A percentile compares a stretch with the other conserved stretches of the same genome.
phyloP scores from a whole-genome alignment of 768 basidiomycete species.

The Boletus coccyginus region DNA sequence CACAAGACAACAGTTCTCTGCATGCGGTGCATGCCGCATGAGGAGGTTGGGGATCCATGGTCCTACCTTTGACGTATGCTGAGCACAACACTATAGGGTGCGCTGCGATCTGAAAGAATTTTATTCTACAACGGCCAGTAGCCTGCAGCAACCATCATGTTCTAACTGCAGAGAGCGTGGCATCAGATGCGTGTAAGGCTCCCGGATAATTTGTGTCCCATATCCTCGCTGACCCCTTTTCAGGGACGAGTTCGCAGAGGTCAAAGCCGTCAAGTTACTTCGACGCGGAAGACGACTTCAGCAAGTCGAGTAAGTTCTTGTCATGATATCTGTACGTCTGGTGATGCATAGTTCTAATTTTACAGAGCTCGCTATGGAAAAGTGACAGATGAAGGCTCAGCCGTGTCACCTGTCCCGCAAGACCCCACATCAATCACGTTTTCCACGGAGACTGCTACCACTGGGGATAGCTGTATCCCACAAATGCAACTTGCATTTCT shows the following conservation, averaged over 20 bases:
- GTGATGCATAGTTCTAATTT: conserved; percentile 4
- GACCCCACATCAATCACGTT: conserved; percentile 15
- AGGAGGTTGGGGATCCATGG: conserved; percentile 52
- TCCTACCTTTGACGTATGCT: not conserved
- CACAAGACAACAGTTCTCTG: conserved; percentile 82
- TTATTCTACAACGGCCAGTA: conserved; percentile 48
- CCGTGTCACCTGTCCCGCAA: conserved; percentile 19
- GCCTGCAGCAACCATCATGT: conserved; percentile 50
- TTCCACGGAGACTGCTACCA: not conserved
- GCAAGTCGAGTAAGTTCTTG: conserved; percentile 70
- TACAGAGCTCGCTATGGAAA: conserved; percentile 78
- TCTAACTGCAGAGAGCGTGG: conserved; percentile 89
- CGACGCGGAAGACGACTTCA: conserved; percentile 76
- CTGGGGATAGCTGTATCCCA: conserved; percentile 53
- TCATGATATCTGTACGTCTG: not conserved
- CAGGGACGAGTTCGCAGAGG: conserved; percentile 90
- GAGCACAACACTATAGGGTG: conserved; percentile 49
- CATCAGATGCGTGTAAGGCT: conserved; percentile 87
- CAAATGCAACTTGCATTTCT: conserved; percentile 78
- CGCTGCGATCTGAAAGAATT: conserved; percentile 92
- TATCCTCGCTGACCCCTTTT: conserved; percentile 4
- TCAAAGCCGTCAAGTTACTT: conserved; percentile 86
- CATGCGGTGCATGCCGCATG: conserved; percentile 91
- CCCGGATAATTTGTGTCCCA: not conserved
- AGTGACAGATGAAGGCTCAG: conserved; percentile 41